Conservation (phyloP, 2,329 filamentous ascomycete species). For the Epicoccum nigrum region DNA sequence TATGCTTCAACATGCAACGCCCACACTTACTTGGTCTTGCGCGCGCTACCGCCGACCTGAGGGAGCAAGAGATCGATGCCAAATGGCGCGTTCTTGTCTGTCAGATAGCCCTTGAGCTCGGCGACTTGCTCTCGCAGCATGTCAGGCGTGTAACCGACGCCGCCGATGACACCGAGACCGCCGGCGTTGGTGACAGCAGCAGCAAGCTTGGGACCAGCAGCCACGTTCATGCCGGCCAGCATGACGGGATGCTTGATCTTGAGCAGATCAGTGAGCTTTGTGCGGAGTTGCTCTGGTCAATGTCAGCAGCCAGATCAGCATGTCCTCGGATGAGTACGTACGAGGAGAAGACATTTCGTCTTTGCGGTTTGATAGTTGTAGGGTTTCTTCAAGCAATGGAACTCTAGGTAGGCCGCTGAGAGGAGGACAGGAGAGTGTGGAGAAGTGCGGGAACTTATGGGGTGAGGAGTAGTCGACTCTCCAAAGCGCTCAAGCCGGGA, state of each 20-base stretch:
- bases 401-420: background rate
- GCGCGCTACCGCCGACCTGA: conserved; percentile 90
- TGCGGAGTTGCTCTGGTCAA: conserved; percentile 79
- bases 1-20: background rate
- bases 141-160: conserved; percentile 93
- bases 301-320: conserved; percentile 26
- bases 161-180: conserved; percentile 94
- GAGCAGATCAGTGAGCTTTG: conserved; percentile 91
- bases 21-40: conserved; percentile 81
- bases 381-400: background rate
- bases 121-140: conserved; percentile 95
- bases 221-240: conserved; percentile 98
- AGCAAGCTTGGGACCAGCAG: conserved; percentile 92
- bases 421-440: conserved; percentile 9
- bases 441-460: conserved; percentile 28
- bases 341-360: conserved; percentile 77
- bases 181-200: conserved; percentile 97
- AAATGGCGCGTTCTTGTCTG: conserved; percentile 92
- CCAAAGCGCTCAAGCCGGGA: conserved; percentile 17
- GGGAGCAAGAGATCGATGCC: conserved; percentile 92
- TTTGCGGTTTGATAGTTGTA: conserved; percentile 8
- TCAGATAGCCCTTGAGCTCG: conserved; percentile 87
- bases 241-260: conserved; percentile 97
- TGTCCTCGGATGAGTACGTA: conserved; percentile 57
- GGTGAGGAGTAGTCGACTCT: conserved; percentile 31